Percentiles rank a stretch among this genome's conserved stretches.
phyloP scores from a whole-genome alignment of 2,329 filamentous ascomycete species.

The Penicillium sp. region DNA sequence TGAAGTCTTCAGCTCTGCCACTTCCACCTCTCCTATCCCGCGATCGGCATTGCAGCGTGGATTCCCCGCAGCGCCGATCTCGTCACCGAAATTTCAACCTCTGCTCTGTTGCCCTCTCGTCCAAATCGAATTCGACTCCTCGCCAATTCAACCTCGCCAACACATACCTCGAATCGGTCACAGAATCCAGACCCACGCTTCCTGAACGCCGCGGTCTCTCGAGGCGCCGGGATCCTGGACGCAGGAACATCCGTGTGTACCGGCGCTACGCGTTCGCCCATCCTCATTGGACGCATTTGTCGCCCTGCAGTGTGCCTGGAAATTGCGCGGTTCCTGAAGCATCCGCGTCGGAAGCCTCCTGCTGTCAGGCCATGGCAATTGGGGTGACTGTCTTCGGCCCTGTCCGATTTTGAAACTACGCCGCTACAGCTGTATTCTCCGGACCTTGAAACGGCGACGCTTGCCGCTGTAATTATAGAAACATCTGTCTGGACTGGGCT shows the following conservation, averaged over 20 bases:
- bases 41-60: constrained; percentile 16
- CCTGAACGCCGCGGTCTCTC: constrained; percentile 1
- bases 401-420: constrained; percentile 19
- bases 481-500: constrained; percentile 10
- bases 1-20: constrained; percentile 5
- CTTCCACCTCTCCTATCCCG: constrained; percentile 6
- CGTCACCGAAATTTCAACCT: constrained; percentile 12
- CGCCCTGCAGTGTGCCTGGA: constrained; percentile 16
- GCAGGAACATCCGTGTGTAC: constrained; percentile 12
- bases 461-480: constrained; percentile 22
- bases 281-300: constrained; percentile 20
- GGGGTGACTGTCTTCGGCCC: constrained; percentile 6
- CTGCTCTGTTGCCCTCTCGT: background rate
- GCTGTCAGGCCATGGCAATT: constrained; percentile 13
- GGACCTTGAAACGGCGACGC: constrained; percentile 22
- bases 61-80: constrained; percentile 25
- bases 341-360: constrained; percentile 3
- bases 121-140: background rate
- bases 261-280: constrained; percentile 20
- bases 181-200: background rate
- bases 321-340: constrained; percentile 25
- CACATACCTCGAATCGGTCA: background rate
- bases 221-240: constrained; percentile 18
- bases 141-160: background rate
- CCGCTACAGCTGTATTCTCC: background rate